phyloP scores from a whole-genome alignment of 2,329 filamentous ascomycete genomes.

The Orbilia blumenaviensis region DNA sequence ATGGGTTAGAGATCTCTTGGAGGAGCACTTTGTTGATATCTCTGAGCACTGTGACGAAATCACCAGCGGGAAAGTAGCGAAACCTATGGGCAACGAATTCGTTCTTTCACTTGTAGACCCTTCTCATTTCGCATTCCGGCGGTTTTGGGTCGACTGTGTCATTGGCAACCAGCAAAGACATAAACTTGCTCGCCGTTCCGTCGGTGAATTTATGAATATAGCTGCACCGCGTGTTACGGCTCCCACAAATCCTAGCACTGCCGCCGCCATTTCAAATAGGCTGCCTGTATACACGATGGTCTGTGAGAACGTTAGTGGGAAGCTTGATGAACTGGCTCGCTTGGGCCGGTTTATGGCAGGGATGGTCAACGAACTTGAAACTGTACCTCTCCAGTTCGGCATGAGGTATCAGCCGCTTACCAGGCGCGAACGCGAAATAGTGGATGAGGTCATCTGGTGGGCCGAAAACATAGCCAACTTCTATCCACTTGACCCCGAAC shows the following conservation, averaged over 20 bases:
- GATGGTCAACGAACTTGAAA: not conserved
- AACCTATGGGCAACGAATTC: conserved; percentile 2
- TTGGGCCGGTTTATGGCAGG: not conserved
- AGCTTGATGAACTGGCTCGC: not conserved
- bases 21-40: conserved; percentile 1
- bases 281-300: conserved; percentile 4
- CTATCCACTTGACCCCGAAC: not conserved
- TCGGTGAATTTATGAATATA: conserved; percentile 1
- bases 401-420: not conserved
- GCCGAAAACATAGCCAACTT: not conserved
- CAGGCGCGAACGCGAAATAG: not conserved
- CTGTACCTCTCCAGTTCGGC: not conserved
- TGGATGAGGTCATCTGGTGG: not conserved
- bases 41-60: conserved; percentile 6
- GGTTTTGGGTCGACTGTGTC: conserved; percentile 7
- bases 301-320: not conserved
- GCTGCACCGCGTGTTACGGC: not conserved
- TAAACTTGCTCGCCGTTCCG: not conserved
- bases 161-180: not conserved
- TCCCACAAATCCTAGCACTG: not conserved
- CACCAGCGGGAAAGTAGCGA: not conserved
- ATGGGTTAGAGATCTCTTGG: not conserved
- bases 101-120: not conserved
- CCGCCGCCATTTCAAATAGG: not conserved
- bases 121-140: not conserved